Evolutionary conservation across 352 stramenopile genomes (phyloP).

Genomic region (Phytophthora colocasiae): DNA sequence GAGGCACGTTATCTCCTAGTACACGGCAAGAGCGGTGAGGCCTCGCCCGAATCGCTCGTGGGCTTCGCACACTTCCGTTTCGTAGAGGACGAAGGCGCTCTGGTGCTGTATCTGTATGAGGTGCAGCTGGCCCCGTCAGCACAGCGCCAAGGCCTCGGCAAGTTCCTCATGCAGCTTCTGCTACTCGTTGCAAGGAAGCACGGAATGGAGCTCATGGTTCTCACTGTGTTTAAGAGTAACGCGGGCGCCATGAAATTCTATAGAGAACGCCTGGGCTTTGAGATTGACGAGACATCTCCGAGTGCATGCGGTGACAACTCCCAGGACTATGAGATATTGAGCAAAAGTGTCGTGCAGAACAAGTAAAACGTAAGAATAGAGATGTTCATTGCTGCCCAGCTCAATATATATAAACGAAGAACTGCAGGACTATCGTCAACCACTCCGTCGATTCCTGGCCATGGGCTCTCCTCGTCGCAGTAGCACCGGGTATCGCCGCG

Average conservation of each 20-base stretch:
- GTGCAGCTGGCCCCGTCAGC: conserved; percentile 81
- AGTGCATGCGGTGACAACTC: conserved; percentile 74
- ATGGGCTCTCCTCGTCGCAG: conserved; percentile 30
- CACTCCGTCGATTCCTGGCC: not conserved
- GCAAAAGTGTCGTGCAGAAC: conserved; percentile 56
- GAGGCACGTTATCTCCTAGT: conserved; percentile 90
- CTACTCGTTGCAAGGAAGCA: conserved; percentile 81
- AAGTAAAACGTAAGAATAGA: conserved; percentile 36
- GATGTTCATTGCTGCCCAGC: not conserved
- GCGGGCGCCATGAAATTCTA: conserved; percentile 91
- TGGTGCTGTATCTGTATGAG: conserved; percentile 95
- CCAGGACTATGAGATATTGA: conserved; percentile 89
- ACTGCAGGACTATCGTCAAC: not conserved
- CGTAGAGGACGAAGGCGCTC: conserved; percentile 90
- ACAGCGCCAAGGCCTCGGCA: conserved; percentile 87
- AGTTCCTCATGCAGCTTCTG: conserved; percentile 92
- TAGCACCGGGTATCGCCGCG: conserved; percentile 21
- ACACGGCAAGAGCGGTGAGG: conserved; percentile 23
- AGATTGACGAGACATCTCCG: conserved; percentile 92
- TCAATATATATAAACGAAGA: not conserved
- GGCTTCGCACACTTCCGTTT: conserved; percentile 95
- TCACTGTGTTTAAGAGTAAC: conserved; percentile 96
- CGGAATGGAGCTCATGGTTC: conserved; percentile 90
- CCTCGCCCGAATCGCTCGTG: conserved; percentile 40
- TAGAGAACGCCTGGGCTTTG: conserved; percentile 82